A percentile compares a stretch with the other conserved stretches of the same genome.
phyloP scores from a whole-genome alignment of 768 basidiomycete genomes.

The Obba rivulosa region DNA sequence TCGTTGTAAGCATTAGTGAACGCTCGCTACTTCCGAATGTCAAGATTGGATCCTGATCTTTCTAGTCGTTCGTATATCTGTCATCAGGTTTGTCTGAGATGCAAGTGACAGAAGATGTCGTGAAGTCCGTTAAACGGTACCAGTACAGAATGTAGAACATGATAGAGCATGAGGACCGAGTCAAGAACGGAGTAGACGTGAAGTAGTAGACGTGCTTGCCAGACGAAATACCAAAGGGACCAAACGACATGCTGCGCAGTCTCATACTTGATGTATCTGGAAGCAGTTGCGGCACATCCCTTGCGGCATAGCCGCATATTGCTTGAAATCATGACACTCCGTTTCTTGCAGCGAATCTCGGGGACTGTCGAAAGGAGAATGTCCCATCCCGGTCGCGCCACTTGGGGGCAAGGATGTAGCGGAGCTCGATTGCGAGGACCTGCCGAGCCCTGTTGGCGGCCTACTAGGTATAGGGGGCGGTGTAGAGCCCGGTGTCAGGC shows the following conservation, averaged over 20 bases:
- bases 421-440: conserved; percentile 20
- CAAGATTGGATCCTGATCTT: no score
- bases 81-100: no score
- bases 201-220: no score
- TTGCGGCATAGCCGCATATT: conserved; percentile 61
- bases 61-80: no score
- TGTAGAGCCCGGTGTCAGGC: conserved; percentile 1
- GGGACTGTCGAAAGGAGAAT: conserved; percentile 63
- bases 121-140: no score
- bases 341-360: conserved; percentile 32
- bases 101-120: no score
- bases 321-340: conserved; percentile 52
- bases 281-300: conserved; percentile 67
- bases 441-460: conserved; percentile 11
- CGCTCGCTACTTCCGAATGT: no score
- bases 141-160: no score
- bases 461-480: conserved; percentile 15
- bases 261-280: conserved; percentile 35
- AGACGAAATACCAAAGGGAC: neutral
- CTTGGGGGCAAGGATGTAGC: conserved; percentile 31
- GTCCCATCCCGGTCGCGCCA: conserved; percentile 17
- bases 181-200: no score
- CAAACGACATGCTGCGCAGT: no score
- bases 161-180: no score
- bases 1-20: no score